Base-by-base conservation (phyloP, 2,329 filamentous ascomycete genomes). In the Hypoxylon rubiginosum region DNA sequence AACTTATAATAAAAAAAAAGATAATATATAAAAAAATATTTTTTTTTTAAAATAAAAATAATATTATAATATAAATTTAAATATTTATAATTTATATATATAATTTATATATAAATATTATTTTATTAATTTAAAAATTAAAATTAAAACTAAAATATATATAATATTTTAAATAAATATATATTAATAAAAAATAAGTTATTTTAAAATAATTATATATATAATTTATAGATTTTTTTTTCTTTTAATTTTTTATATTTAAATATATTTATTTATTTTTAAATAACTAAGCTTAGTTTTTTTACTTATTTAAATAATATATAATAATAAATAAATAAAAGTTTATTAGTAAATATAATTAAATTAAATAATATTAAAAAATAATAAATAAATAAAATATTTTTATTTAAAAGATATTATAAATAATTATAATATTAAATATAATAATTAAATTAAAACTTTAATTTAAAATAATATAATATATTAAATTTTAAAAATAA, bases 1-100 rank as follows among this genome's bases (percentile, higher is more conserved):
- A n/a, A n/a, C n/a, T n/a, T n/a, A n/a, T n/a, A n/a, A n/a, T n/a
- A n/a, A n/a, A n/a, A n/a, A n/a, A n/a, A n/a, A 30, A 30, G 28
- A 9, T 30, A 26, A 43, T 59, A 41, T 24, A 43, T 51, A 52
- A 13, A 43, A 41, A 43, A 10, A 30, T 51, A 17, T 34, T 45
- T 21, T 19, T 19, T 7, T 45, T n/a, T n/a, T n/a, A 30, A 48
- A 45, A 4, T 4, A 4, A 9, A 30, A 30, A 30, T 30, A 9
- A n/a, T n/a, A n/a, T n/a, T n/a, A n/a, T n/a, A n/a, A n/a, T n/a
- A n/a, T n/a, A n/a, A n/a, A n/a, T n/a, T 30, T 30, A 9, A 30
- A 4, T 30, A 48, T 21, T 30, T 30, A 30, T 5, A 30, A 30
- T 30, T 30, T 5, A 30, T 30, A 30, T 5, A 30, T 48, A 30